Evolutionary conservation across 164 flowering plant genomes (phyloP).

Genomic region (Vitis vinifera): ASM3070453v1 NC_081805.1:1215501-1216000

Average conservation of each 20-base stretch:
- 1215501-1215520: background rate
- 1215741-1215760: conserved; percentile 36
- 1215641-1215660: background rate
- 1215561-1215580: conserved; percentile 81
- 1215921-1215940: too few relatives aligned
- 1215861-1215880: too few relatives aligned
- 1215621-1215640: background rate
- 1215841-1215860: background rate
- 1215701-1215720: conserved; percentile 11
- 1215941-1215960: too few relatives aligned
- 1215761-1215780: conserved; percentile 9
- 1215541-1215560: conserved; percentile 74
- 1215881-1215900: too few relatives aligned
- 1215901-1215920: too few relatives aligned
- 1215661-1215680: background rate
- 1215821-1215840: background rate
- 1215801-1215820: conserved; percentile 13
- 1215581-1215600: conserved; percentile 86
- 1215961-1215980: too few relatives aligned
- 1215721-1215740: conserved; percentile 19
- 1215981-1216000: too few relatives aligned
- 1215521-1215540: conserved; percentile 67
- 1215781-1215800: conserved; percentile 11
- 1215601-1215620: conserved; percentile 37
- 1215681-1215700: conserved; percentile 20